Evolutionary conservation across 2,329 filamentous ascomycete genomes (phyloP).

Genomic region (Clonostachys rosea): DNA sequence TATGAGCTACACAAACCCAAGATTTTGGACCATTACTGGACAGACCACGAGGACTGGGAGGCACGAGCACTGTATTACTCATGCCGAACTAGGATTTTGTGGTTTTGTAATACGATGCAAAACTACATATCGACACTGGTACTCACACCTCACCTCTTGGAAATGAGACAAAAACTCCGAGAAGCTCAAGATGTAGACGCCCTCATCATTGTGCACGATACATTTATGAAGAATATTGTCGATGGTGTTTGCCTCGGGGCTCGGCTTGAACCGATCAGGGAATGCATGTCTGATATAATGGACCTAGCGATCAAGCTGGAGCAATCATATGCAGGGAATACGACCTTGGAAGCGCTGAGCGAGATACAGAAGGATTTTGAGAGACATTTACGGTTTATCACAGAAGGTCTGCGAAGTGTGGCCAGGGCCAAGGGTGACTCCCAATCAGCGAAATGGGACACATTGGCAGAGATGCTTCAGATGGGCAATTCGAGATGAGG

Average conservation of each 20-base stretch:
- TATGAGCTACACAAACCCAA: constrained; percentile 57
- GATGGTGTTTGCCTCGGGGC: constrained; percentile 66
- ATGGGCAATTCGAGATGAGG: constrained; percentile 19
- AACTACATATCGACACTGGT: constrained; percentile 74
- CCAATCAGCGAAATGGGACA: constrained; percentile 65
- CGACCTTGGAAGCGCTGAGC: constrained; percentile 47
- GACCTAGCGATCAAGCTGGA: constrained; percentile 70
- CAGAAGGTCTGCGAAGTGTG: constrained; percentile 68
- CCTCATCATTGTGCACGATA: constrained; percentile 68
- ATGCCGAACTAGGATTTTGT: constrained; percentile 66
- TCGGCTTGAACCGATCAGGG: constrained; percentile 65
- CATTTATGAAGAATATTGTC: constrained; percentile 58
- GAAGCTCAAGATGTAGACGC: constrained; percentile 70
- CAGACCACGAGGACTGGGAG: constrained; percentile 26
- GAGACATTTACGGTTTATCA: constrained; percentile 63
- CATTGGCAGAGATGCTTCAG: constrained; percentile 76
- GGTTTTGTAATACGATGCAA: constrained; percentile 72
- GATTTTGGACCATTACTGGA: constrained; percentile 32
- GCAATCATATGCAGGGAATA: constrained; percentile 44
- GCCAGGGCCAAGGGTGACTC: constrained; percentile 66
- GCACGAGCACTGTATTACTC: constrained; percentile 48
- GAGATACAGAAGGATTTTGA: constrained; percentile 61
- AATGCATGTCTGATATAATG: constrained; percentile 69
- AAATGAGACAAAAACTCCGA: constrained; percentile 53
- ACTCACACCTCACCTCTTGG: constrained; percentile 52